A percentile compares a stretch with the other conserved stretches of the same genome.
Conservation (phyloP, 2,329 filamentous ascomycete genomes). For the Phyllosticta citribraziliensis region DNA sequence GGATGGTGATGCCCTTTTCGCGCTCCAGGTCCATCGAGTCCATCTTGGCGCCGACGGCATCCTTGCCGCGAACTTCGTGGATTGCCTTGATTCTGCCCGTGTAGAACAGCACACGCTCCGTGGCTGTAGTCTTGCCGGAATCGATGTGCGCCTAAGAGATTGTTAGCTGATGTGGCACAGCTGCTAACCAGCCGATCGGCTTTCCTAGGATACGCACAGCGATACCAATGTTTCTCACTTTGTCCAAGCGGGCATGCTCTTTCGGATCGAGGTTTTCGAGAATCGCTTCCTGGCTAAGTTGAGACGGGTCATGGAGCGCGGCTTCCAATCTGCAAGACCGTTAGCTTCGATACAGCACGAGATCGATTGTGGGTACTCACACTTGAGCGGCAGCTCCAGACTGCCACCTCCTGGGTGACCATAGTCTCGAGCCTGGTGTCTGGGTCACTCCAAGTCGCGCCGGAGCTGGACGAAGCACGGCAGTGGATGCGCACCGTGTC, state of each 20-base stretch:
- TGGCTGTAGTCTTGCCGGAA: slow-evolving; percentile 94
- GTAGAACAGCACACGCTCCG: slow-evolving; percentile 95
- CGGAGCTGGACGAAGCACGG: slow-evolving; percentile 4
- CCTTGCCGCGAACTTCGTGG: slow-evolving; percentile 91
- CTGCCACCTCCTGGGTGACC: slow-evolving; percentile 21
- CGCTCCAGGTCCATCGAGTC: slow-evolving; percentile 98
- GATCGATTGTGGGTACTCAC: slow-evolving; percentile 17
- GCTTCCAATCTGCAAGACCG: slow-evolving; percentile 35
- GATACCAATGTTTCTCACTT: slow-evolving; percentile 95
- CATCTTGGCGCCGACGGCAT: slow-evolving; percentile 97
- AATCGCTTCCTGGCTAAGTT: slow-evolving; percentile 54
- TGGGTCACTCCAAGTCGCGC: neutral
- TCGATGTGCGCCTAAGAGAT: slow-evolving; percentile 77
- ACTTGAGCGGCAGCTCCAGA: slow-evolving; percentile 26
- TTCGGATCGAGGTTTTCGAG: slow-evolving; percentile 71
- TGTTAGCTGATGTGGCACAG: slow-evolving; percentile 2
- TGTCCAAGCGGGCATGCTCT: slow-evolving; percentile 67
- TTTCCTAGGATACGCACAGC: slow-evolving; percentile 49
- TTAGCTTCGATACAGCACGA: neutral
- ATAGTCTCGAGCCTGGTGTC: neutral
- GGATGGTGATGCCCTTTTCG: slow-evolving; percentile 98
- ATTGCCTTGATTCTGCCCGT: slow-evolving; percentile 94
- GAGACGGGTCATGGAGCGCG: slow-evolving; percentile 46
- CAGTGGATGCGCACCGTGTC: slow-evolving; percentile 6
- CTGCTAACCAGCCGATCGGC: neutral